Base-by-base conservation (phyloP, 2,329 filamentous ascomycete species). In the Epichloe elymi region DNA sequence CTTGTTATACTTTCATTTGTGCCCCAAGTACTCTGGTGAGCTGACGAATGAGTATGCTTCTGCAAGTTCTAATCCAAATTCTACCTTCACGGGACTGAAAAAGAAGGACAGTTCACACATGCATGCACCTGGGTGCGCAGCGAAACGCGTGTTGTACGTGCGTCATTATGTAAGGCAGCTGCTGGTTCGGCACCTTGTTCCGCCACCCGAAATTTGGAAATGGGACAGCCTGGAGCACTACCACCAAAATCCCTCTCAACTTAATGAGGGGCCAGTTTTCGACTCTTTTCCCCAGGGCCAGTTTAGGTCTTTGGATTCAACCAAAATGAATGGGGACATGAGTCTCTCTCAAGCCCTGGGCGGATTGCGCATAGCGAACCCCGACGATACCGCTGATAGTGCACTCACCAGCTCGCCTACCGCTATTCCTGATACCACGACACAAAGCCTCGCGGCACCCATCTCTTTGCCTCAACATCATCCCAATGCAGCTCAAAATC, bases 321-420 rank as follows among this genome's bases (percentile, higher is more conserved):
- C 40, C 61, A 76, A 65, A 67, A 96, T 96, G 89, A 88, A 89
- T 72, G 88, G 87, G 69, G 89, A 95, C 74, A 73, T 95, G 66
- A 95, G 87, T 70, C 81, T 97, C 59, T 93, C 89, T 64, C 86
- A 90, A 72, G 88, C 88, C 63, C 78, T 97, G 63, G 93, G 93
- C 63, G 91, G 91, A 62, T 75, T 98, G 69, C 88, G 91, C 67
- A 97, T 98, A 68, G 91, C 93, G 61, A 98, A 97, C 68, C 91
- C 91, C 51, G 90, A 96, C 71, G 82, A 93, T 70, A 76, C 79
- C 57, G 67, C 63, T 63, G 67, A 69, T 23, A 48, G 33, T 41
- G 14, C 46, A 41, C 44, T 45, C n/a, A 26, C 44, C 35, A 35
- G 33, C 36, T 39, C 45, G 35, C 48, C 54, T 48, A 53, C 61